Conservation (phyloP, 805 yeast genomes). For the Maudiozyma saulgeensis region DNA sequence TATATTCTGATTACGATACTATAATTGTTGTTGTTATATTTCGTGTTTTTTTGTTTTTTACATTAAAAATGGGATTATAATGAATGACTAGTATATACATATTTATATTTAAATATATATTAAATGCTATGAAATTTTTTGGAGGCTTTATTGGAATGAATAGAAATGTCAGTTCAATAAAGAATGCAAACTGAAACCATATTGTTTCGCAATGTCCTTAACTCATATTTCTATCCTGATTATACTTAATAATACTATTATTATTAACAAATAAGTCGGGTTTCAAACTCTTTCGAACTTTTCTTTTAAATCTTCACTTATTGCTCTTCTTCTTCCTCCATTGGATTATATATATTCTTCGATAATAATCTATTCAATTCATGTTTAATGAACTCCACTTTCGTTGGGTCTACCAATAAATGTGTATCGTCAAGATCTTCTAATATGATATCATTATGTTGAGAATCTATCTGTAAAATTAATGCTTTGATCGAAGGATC, state of each 20-base stretch:
- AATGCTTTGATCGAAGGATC: conserved; percentile 91
- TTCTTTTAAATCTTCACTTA: background rate
- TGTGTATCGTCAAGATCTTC: conserved; percentile 90
- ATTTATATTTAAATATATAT: background rate
- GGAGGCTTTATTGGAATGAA: background rate
- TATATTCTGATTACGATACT: too few relatives aligned
- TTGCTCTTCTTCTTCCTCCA: conserved; percentile 54
- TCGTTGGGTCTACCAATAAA: conserved; percentile 65
- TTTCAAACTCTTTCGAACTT: too few relatives aligned
- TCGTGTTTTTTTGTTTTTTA: background rate
- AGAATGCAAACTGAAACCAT: too few relatives aligned
- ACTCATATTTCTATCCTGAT: too few relatives aligned
- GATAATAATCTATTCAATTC: conserved; percentile 71
- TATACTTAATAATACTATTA: too few relatives aligned
- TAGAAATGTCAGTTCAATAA: too few relatives aligned
- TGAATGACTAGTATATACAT: background rate
- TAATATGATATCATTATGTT: conserved; percentile 59
- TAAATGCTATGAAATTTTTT: background rate
- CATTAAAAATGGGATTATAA: background rate
- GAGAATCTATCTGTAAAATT: conserved; percentile 71
- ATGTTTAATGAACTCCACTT: conserved; percentile 63
- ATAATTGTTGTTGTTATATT: too few relatives aligned
- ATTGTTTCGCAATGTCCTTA: too few relatives aligned
- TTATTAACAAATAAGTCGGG: too few relatives aligned
- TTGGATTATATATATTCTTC: conserved; percentile 76